Percentiles rank a stretch among this genome's conserved stretches.
These are phyloP conservation scores for Malus hybrid DNA, from an alignment of 331 rosid genomes.

Conservation along the genomic window DNA sequence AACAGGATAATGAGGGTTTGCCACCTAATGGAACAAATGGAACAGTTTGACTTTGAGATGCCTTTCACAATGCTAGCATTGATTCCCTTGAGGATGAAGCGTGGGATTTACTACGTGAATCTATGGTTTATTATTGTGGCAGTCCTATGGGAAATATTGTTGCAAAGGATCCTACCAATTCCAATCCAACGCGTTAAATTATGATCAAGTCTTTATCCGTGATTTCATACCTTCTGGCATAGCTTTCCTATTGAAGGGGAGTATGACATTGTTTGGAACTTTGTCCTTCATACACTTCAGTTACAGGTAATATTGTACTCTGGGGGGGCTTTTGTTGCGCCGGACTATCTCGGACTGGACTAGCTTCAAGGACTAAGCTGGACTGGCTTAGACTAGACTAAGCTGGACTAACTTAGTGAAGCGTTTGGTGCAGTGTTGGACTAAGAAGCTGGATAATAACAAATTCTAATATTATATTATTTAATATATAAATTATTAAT, in stretches of 20 bases:
- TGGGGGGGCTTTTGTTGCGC: too few relatives aligned
- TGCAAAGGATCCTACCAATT: slow-evolving; percentile 67
- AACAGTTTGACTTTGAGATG: slow-evolving; percentile 24
- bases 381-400: too few relatives aligned
- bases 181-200: slow-evolving; percentile 62
- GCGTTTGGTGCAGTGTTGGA: too few relatives aligned
- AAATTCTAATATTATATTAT: too few relatives aligned
- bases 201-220: slow-evolving; percentile 86
- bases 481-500: too few relatives aligned
- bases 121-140: slow-evolving; percentile 64
- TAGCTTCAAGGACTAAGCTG: too few relatives aligned
- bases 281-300: slow-evolving; percentile 80
- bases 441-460: too few relatives aligned
- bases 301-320: slow-evolving; percentile 56
- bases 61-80: slow-evolving; percentile 19
- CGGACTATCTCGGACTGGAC: too few relatives aligned
- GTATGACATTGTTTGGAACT: slow-evolving; percentile 78
- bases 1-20: slow-evolving; percentile 38
- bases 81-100: slow-evolving; percentile 72
- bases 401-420: too few relatives aligned
- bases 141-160: slow-evolving; percentile 87
- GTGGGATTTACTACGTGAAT: slow-evolving; percentile 69
- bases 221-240: slow-evolving; percentile 91
- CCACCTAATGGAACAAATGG: slow-evolving; percentile 41
- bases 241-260: slow-evolving; percentile 85